Evolutionary conservation across 345 rosid species (phyloP), one percentile per base, ranked within the genome.

Genomic region (Heritiera littoralis): DNA sequence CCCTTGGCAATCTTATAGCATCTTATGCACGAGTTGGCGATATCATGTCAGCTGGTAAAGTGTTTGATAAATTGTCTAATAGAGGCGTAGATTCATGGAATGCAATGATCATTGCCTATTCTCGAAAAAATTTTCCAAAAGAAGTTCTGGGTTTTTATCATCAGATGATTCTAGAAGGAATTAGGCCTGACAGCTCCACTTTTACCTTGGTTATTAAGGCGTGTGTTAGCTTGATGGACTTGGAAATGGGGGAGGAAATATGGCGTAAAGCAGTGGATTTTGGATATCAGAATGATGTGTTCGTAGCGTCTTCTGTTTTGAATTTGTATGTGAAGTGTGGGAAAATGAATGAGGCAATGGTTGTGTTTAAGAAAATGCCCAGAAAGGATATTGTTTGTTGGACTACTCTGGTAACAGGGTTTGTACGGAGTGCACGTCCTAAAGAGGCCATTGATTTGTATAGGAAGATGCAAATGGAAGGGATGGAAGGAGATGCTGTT

Each of bases 201-300:
- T 91, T 91, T 72, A 91, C 98, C 4, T 59, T 92, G 14, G 84
- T 90, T 3, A 80, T 94, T 60, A 92, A 92, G 82, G 98, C 95
- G 0, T 92, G 97, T 63, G 83, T 88, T 23, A 87, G 74, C 66
- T 80, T 84, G 81, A 78, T 76, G 89, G 89, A 81, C 58, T 54
- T 80, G 77, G 78, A 85, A 79, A 74, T 38, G 72, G 97, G 95
- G 43, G 87, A 90, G 59, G 66, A 60, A 64, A 86, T 92, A 61
- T 90, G 95, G 92, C 5, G 78, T 45, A 85, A 78, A 72, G 97
- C 94, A 0, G 82, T 84, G n/a, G 88, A 80, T 64, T 87, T 38
- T 79, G 97, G 95, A 38, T 94, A 92, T 77, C 74, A 56, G 58
- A 30, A 77, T 74, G 98, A 94, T 83, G 87, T 90, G 55, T 94